phyloP scores from a whole-genome alignment of 2,329 filamentous ascomycete species.

The Dichotomopilus funicola region DNA sequence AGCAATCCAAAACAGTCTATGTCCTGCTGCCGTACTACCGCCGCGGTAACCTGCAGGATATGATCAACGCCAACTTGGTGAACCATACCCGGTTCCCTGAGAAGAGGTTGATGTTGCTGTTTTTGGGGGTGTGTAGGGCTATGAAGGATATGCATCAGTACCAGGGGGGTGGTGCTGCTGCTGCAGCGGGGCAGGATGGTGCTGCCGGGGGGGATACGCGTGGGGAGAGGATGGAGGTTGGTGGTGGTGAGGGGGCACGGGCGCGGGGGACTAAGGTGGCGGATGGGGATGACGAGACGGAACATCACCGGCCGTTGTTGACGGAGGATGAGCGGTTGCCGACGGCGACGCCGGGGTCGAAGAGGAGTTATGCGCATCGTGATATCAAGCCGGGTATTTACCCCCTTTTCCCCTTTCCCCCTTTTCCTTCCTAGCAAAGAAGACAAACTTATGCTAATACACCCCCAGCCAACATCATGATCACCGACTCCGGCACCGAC shows the following conservation, averaged over 20 bases:
- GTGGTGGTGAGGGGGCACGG: conserved; percentile 26
- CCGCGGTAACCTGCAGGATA: conserved; percentile 90
- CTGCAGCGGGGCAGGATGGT: not conserved
- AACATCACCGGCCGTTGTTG: conserved; percentile 79
- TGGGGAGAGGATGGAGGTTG: conserved; percentile 48
- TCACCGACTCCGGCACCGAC: conserved; percentile 78
- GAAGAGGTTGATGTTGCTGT: conserved; percentile 77
- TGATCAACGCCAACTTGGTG: conserved; percentile 97
- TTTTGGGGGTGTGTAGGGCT: conserved; percentile 85
- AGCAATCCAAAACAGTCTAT: conserved; percentile 85
- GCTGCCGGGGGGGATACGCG: conserved; percentile 23
- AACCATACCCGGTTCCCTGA: conserved; percentile 91
- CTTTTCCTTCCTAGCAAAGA: too few species aligned
- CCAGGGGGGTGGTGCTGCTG: conserved; percentile 39
- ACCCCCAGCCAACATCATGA: conserved; percentile 86
- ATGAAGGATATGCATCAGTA: conserved; percentile 91
- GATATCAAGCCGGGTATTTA: conserved; percentile 89
- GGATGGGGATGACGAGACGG: conserved; percentile 62
- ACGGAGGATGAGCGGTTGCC: conserved; percentile 66
- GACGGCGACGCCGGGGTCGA: conserved; percentile 55
- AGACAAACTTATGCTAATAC: not conserved
- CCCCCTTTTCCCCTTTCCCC: not conserved
- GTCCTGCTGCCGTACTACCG: conserved; percentile 94
- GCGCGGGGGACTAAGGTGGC: conserved; percentile 37
- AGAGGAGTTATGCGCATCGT: conserved; percentile 81